Evolutionary conservation across 345 rosid genomes (phyloP).

Genomic region (Pelargonium nanum): DNA sequence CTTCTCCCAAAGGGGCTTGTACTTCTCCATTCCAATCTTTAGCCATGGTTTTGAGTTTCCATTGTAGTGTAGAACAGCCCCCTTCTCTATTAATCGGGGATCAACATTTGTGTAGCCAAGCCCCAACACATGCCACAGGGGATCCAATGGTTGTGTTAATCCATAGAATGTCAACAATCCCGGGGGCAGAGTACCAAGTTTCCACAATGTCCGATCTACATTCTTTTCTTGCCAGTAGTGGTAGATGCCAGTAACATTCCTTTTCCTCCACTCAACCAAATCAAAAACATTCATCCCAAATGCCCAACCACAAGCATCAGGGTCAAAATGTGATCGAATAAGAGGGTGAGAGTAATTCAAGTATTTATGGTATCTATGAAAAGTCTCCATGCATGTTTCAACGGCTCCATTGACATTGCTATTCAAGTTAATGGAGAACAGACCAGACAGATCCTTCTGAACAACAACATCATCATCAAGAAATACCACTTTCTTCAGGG

Average conservation of each 20-base stretch:
- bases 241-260: slow-evolving; percentile 82
- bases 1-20: slow-evolving; percentile 91
- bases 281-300: slow-evolving; percentile 92
- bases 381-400: slow-evolving; percentile 95
- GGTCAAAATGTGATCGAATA: slow-evolving; percentile 77
- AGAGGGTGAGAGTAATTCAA: slow-evolving; percentile 85
- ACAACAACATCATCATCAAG: slow-evolving; percentile 88
- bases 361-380: slow-evolving; percentile 80
- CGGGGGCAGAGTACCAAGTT: slow-evolving; percentile 85
- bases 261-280: slow-evolving; percentile 76
- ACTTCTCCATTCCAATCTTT: slow-evolving; percentile 92
- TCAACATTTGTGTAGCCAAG: slow-evolving; percentile 83
- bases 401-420: slow-evolving; percentile 93
- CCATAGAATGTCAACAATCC: slow-evolving; percentile 88
- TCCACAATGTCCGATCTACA: slow-evolving; percentile 80
- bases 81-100: slow-evolving; percentile 63
- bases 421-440: slow-evolving; percentile 61
- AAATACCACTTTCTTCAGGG: slow-evolving; percentile 66
- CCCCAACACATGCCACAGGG: slow-evolving; percentile 85
- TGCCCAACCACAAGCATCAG: slow-evolving; percentile 98
- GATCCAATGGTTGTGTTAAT: slow-evolving; percentile 65
- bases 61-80: slow-evolving; percentile 88
- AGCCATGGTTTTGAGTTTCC: slow-evolving; percentile 96
- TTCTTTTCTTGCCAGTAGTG: slow-evolving; percentile 93
- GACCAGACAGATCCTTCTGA: slow-evolving; percentile 55